These are phyloP conservation scores for Verruconis gallopava DNA, from an alignment of 2,329 filamentous ascomycete genomes.

Conservation along the genomic window DNA sequence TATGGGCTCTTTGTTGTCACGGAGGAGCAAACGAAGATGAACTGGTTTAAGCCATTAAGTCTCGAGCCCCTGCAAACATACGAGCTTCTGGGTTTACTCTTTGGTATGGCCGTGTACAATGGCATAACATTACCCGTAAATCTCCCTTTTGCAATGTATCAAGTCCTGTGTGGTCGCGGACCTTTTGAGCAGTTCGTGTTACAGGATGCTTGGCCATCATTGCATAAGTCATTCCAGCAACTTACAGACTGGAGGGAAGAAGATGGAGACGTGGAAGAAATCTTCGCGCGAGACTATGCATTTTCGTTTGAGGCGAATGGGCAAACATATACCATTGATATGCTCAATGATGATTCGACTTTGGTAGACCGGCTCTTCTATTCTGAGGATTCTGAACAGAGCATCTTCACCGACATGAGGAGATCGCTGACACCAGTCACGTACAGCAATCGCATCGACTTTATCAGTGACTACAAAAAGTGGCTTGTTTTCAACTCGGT, in stretches of 20 bases:
- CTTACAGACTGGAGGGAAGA: slow-evolving; percentile 64
- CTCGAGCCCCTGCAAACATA: slow-evolving; percentile 80
- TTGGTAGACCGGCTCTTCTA: not conserved
- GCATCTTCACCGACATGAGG: not conserved
- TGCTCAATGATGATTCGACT: slow-evolving; percentile 24
- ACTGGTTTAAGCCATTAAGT: slow-evolving; percentile 78
- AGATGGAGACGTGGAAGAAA: slow-evolving; percentile 58
- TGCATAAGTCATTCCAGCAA: slow-evolving; percentile 59
- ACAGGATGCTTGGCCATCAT: slow-evolving; percentile 37
- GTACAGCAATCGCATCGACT: slow-evolving; percentile 62
- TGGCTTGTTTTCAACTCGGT: slow-evolving; percentile 74
- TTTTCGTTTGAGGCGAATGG: slow-evolving; percentile 58
- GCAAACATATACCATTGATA: slow-evolving; percentile 39
- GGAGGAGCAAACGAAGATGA: slow-evolving; percentile 62
- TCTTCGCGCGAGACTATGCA: slow-evolving; percentile 75
- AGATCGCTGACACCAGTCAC: slow-evolving; percentile 59
- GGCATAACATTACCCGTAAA: slow-evolving; percentile 82
- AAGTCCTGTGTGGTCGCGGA: slow-evolving; percentile 57
- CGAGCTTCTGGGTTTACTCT: slow-evolving; percentile 74
- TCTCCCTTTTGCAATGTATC: slow-evolving; percentile 75
- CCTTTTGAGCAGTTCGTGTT: slow-evolving; percentile 50
- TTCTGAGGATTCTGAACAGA: not conserved
- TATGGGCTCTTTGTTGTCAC: slow-evolving; percentile 59
- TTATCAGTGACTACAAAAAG: slow-evolving; percentile 70
- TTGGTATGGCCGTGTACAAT: slow-evolving; percentile 86